Evolutionary conservation across 352 stramenopile species (phyloP), one percentile per base, ranked within the genome.

Genomic region (Phytopythium helicoides): DNA sequence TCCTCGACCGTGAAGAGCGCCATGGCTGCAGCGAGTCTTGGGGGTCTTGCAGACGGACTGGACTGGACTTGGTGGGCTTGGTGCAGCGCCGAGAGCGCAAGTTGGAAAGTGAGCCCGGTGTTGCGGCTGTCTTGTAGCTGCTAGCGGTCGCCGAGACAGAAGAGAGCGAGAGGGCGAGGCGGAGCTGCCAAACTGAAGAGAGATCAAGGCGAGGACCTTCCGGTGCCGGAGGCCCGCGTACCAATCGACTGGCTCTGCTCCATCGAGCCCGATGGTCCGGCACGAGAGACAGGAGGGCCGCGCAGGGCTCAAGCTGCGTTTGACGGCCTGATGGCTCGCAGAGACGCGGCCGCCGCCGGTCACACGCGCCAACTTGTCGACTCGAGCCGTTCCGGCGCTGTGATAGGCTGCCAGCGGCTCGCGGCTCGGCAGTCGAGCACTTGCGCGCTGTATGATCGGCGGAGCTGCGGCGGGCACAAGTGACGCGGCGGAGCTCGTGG

Each of bases 1-100:
- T 87, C 76, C 39, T 87, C 76, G n/a, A 57, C 50, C 16, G 71
- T 87, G 56, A 87, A 81, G 47, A 68, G 75, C 54, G 71, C 53
- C 68, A 84, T 78, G 6, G 44, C 28, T n/a, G 52, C 26, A 18
- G 26, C n/a, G 11, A 4, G 46, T 62, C 52, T 65, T 58, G 52
- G 9, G n/a, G 47, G 49, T 55, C 19, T 40, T 44, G 23, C 28
- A 8, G 25, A 3, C 21, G 23, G 42, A 25, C 8, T 23, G 42
- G 2, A 14, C 12, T 25, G 44, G 26, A 51, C 26, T 39, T 19
- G 28, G n/a, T 9, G 36, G n/a, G n/a, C 28, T 33, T n/a, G n/a
- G n/a, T n/a, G n/a, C n/a, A n/a, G n/a, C 23, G 34, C 42, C 25
- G 42, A n/a, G 23, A 35, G 18, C 22, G 25, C 14, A 15, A 37